Evolutionary conservation across 768 basidiomycete genomes (phyloP), one percentile per base, ranked within the genome.

Genomic region (Lyophyllum semitale): DNA sequence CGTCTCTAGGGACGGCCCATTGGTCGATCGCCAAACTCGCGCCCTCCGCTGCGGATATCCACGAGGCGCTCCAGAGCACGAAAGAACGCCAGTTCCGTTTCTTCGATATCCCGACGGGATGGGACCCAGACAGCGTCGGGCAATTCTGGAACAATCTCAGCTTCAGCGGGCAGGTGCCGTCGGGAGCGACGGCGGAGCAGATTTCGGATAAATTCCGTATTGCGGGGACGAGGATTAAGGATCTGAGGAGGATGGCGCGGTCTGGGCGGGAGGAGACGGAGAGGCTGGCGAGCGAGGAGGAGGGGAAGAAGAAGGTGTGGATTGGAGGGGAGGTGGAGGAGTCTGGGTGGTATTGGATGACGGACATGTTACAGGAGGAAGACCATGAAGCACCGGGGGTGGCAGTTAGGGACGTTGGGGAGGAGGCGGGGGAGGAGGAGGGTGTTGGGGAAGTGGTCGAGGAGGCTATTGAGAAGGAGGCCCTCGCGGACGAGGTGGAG

Each of bases 1-100:
- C 15, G 11, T 29, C 5, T 25, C 13, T 58, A 92, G 91, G 89
- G 89, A 76, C 75, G 0, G 60, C 85, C 20, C 76, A 81, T 12
- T 93, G 87, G 77, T 73, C 75, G 33, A 71, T 92, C 38, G 68
- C 71, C 0, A 75, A 73, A 18, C 73, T 80, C 9, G 52, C 67
- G 2, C 61, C 68, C 12, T 65, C 65, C 3, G 65, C 66, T 4
- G 63, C 57, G 0, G 68, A 73, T 2, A 75, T 85, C 6, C 77
- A 73, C 1, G 22, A 53, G 8, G 65, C 69, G 30, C 68, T 82
- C 25, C 60, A 61, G 2, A 64, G 17, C 1, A 68, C 74, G 8
- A 70, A 68, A 52, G 69, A 66, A 2, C 76, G 84, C 37, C 79
- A 85, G 55, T 76, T 75, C 59, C 73, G 75, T 9, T 74, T 74